Evolutionary conservation across 495 filamentous ascomycete species (phyloP).

Genomic region (Penicillium cosmopolitanum): DNA sequence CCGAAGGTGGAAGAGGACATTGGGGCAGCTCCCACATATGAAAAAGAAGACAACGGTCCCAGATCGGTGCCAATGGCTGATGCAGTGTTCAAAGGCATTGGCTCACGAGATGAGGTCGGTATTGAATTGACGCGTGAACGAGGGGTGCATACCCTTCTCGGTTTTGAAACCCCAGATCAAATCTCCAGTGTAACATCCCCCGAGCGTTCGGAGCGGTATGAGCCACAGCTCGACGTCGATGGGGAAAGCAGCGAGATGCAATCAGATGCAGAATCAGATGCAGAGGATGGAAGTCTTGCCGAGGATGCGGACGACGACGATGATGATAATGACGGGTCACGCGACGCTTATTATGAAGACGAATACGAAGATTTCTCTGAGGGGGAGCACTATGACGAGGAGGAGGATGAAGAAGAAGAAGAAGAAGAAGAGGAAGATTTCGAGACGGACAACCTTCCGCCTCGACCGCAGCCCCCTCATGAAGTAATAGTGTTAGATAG

Average conservation of each 20-base stretch:
- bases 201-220: neutral
- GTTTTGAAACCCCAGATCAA: neutral
- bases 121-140: constrained; percentile 2
- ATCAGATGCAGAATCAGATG: neutral
- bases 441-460: constrained; percentile 9
- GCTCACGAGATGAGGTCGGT: neutral
- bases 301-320: neutral
- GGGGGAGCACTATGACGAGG: neutral
- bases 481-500: constrained; percentile 50
- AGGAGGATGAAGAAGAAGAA: constrained; percentile 20
- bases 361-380: constrained; percentile 12
- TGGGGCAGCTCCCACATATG: neutral
- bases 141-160: neutral
- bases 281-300: neutral
- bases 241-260: neutral
- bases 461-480: constrained; percentile 17
- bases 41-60: neutral
- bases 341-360: constrained; percentile 11
- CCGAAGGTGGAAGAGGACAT: neutral
- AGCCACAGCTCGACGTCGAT: neutral
- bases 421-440: constrained; percentile 20
- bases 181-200: neutral
- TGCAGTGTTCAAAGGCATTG: neutral
- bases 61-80: neutral
- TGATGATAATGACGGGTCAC: constrained; percentile 4